Conservation (phyloP, 1,284 basidiomycete species). For the Marasmius oreades region DNA sequence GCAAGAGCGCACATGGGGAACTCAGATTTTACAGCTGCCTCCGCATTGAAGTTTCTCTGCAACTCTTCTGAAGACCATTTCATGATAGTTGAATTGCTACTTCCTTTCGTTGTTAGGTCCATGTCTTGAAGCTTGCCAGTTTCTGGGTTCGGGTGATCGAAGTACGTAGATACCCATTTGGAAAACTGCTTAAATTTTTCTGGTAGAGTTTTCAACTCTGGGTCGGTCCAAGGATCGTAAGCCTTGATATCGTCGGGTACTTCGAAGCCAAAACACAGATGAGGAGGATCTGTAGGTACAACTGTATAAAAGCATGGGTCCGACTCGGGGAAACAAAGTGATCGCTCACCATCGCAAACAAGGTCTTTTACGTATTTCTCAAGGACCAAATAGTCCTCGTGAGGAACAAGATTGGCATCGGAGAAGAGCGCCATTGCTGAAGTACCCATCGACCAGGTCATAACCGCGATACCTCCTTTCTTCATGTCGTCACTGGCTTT, state of each 20-base stretch:
- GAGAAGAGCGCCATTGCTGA: slow-evolving; percentile 24
- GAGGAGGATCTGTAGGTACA: slow-evolving; percentile 26
- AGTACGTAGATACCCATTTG: slow-evolving; percentile 15
- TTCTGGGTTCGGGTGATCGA: slow-evolving; percentile 8
- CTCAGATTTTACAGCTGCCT: not conserved
- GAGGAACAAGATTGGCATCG: slow-evolving; percentile 18
- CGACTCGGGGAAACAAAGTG: too few relatives aligned
- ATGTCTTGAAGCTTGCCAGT: not conserved
- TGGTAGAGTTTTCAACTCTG: slow-evolving; percentile 12
- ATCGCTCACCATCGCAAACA: slow-evolving; percentile 29
- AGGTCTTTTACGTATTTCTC: slow-evolving; percentile 25
- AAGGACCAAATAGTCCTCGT: slow-evolving; percentile 20
- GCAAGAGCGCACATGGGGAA: not conserved
- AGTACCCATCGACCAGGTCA: slow-evolving; percentile 33
- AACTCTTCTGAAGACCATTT: not conserved
- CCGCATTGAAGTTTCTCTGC: not conserved
- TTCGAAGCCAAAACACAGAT: slow-evolving; percentile 23
- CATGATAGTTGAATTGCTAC: not conserved
- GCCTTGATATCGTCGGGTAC: slow-evolving; percentile 11
- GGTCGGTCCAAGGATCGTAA: slow-evolving; percentile 20
- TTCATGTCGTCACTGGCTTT: slow-evolving; percentile 18
- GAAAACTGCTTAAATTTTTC: slow-evolving; percentile 3
- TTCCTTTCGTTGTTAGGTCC: not conserved
- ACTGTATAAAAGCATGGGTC: too few relatives aligned
- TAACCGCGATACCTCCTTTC: slow-evolving; percentile 26